Conservation (phyloP, 768 basidiomycete genomes). For the Neoboletus brunneissimus region DNA sequence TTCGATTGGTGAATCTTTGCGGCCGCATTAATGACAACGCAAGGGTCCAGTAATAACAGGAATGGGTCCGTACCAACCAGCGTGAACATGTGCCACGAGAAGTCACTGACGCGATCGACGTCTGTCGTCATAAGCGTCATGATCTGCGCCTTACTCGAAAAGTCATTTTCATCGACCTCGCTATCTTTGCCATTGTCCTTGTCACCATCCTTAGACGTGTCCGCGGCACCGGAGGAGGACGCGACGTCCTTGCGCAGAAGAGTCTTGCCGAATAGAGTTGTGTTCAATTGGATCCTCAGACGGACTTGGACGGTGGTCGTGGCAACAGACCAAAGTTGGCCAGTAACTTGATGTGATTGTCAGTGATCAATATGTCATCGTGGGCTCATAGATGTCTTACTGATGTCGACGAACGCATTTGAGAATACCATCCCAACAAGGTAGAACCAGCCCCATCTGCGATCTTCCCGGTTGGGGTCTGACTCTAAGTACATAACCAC, state of each 20-base stretch:
- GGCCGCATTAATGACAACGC: not conserved
- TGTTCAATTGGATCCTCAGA: constrained; percentile 74
- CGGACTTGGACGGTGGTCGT: constrained; percentile 70
- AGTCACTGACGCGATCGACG: constrained; percentile 85
- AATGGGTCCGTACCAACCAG: constrained; percentile 53
- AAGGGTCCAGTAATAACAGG: not conserved
- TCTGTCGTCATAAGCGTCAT: constrained; percentile 98
- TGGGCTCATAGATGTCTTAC: constrained; percentile 31
- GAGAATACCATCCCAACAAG: constrained; percentile 49
- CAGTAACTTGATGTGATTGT: constrained; percentile 45
- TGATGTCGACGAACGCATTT: constrained; percentile 40
- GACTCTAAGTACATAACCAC: constrained; percentile 65
- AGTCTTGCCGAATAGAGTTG: constrained; percentile 83
- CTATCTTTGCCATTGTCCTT: constrained; percentile 15
- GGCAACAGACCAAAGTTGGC: constrained; percentile 68
- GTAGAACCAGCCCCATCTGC: constrained; percentile 75
- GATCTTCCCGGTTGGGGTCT: constrained; percentile 53
- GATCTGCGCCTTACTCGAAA: constrained; percentile 72
- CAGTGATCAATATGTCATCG: constrained; percentile 1
- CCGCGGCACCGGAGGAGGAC: constrained; percentile 45
- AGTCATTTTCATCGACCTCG: constrained; percentile 46
- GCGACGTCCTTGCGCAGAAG: constrained; percentile 83
- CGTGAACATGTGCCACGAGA: constrained; percentile 74
- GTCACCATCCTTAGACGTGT: constrained; percentile 24
- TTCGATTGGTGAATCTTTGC: constrained; percentile 72